Conservation (phyloP, 2,329 filamentous ascomycete genomes). For the Scleromitrula shiraiana region DNA sequence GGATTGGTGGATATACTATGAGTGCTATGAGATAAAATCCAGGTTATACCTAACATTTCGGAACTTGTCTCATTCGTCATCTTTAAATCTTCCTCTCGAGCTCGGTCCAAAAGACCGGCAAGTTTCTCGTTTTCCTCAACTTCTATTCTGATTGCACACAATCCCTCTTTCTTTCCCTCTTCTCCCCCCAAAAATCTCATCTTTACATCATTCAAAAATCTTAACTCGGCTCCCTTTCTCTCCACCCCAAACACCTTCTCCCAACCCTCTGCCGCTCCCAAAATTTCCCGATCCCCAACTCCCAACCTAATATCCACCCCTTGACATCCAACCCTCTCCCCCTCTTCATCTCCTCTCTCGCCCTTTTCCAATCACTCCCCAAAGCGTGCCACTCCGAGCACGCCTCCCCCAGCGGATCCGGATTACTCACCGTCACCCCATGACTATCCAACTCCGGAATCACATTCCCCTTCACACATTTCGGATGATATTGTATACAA, state of each 20-base stretch:
- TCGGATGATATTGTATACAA: slow-evolving; percentile 38
- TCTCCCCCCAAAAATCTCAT: slow-evolving; percentile 31
- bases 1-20: neutral
- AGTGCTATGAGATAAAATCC: neutral
- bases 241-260: slow-evolving; percentile 32
- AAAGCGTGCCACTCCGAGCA: slow-evolving; percentile 39
- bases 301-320: neutral
- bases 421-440: slow-evolving; percentile 7
- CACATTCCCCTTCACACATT: slow-evolving; percentile 27
- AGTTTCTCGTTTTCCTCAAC: slow-evolving; percentile 25
- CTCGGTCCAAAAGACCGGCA: slow-evolving; percentile 8
- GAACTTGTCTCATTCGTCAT: neutral
- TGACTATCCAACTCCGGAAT: slow-evolving; percentile 20
- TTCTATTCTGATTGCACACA: slow-evolving; percentile 33
- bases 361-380: slow-evolving; percentile 33
- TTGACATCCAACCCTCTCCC: slow-evolving; percentile 29
- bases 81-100: slow-evolving; percentile 4
- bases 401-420: slow-evolving; percentile 30
- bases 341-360: slow-evolving; percentile 28
- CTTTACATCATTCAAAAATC: slow-evolving; percentile 29
- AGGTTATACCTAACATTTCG: neutral
- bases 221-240: slow-evolving; percentile 16
- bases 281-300: slow-evolving; percentile 27
- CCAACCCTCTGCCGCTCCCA: slow-evolving; percentile 34
- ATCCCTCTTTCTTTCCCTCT: slow-evolving; percentile 30